Evolutionary conservation across 805 yeast genomes (phyloP).

Genomic region (Huiozyma naganishii): DNA sequence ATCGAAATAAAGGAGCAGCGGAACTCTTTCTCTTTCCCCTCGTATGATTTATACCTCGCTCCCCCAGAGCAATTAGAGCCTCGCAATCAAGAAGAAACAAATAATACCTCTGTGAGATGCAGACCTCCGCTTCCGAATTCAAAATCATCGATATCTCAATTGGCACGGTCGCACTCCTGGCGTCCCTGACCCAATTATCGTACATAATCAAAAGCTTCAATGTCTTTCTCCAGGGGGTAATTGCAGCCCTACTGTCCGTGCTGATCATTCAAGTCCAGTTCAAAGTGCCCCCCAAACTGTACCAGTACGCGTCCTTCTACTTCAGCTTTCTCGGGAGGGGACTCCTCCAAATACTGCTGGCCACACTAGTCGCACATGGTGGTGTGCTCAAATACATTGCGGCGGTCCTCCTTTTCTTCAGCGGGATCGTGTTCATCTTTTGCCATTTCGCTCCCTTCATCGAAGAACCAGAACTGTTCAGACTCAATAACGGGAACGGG

Average conservation of each 20-base stretch:
- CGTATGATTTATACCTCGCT: too few relatives aligned
- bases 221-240: constrained; percentile 48
- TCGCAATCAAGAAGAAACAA: too few relatives aligned
- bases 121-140: constrained; percentile 16
- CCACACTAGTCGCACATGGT: constrained; percentile 48
- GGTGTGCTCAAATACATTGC: constrained; percentile 45
- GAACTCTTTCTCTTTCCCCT: too few relatives aligned
- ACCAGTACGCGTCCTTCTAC: constrained; percentile 54
- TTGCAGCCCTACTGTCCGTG: constrained; percentile 43
- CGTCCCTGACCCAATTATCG: constrained; percentile 15
- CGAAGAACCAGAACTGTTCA: constrained; percentile 78
- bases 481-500: constrained; percentile 35
- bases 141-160: constrained; percentile 41
- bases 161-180: constrained; percentile 39
- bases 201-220: constrained; percentile 16
- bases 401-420: constrained; percentile 45
- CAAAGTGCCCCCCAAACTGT: constrained; percentile 45
- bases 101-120: neutral
- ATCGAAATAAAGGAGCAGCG: too few relatives aligned
- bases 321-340: constrained; percentile 56
- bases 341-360: constrained; percentile 22
- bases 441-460: constrained; percentile 67
- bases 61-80: too few relatives aligned
- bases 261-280: constrained; percentile 37
- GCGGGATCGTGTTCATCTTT: constrained; percentile 49